Percentiles rank a stretch among this genome's conserved stretches.
phyloP scores from a whole-genome alignment of 2,329 filamentous ascomycete species.

The Calonectria pteridis region DNA sequence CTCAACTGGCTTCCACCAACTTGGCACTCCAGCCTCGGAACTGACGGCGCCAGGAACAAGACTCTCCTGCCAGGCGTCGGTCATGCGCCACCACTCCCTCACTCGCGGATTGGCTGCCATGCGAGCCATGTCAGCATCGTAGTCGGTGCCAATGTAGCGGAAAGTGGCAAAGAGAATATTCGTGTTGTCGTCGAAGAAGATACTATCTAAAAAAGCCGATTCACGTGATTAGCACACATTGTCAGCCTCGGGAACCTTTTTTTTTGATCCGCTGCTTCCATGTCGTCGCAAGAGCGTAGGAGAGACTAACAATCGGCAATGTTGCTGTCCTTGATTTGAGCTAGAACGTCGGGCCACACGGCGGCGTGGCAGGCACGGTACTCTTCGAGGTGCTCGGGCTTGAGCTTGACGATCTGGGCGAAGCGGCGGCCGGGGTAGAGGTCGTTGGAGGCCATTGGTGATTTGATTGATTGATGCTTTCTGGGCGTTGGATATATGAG shows the following conservation, averaged over 20 bases:
- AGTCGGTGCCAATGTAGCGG: slow-evolving; percentile 83
- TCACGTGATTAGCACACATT: not conserved
- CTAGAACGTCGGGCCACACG: slow-evolving; percentile 83
- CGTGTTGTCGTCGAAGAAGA: slow-evolving; percentile 75
- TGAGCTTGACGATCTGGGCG: slow-evolving; percentile 80
- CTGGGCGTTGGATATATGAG: not conserved
- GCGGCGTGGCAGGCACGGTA: slow-evolving; percentile 81
- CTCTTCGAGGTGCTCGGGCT: slow-evolving; percentile 72
- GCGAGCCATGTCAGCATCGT: slow-evolving; percentile 78
- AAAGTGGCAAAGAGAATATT: slow-evolving; percentile 80
- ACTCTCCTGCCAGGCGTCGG: slow-evolving; percentile 79
- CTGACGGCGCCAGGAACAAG: slow-evolving; percentile 70
- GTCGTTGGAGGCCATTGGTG: not conserved
- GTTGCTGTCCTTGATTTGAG: slow-evolving; percentile 81
- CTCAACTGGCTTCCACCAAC: slow-evolving; percentile 78
- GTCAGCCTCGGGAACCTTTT: not conserved
- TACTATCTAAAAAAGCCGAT: slow-evolving; percentile 67
- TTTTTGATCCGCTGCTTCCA: not conserved
- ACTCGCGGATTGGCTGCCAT: slow-evolving; percentile 82
- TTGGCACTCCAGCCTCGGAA: slow-evolving; percentile 69
- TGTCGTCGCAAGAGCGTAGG: not conserved
- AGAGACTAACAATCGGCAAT: slow-evolving; percentile 74
- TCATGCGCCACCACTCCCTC: slow-evolving; percentile 85
- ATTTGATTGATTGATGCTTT: no score
- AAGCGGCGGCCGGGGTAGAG: slow-evolving; percentile 67